Base-by-base conservation (phyloP, 805 yeast genomes). In the Allodekkera sacchari region DNA sequence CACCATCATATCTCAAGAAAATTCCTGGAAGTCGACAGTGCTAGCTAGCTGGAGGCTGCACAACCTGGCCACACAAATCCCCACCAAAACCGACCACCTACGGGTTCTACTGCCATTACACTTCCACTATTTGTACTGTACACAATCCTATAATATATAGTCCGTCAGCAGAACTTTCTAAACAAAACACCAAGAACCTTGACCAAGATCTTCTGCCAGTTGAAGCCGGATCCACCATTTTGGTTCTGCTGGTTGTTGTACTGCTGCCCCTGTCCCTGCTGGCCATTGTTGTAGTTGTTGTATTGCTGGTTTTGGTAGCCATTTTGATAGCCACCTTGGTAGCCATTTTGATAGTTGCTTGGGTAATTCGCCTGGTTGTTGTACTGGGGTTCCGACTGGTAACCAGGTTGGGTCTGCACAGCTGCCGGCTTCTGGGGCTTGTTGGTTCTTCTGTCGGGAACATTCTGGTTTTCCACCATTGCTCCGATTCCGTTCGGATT, bases 401-500 rank as follows among this genome's bases (percentile, higher is more conserved):
- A 32, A 17, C 24, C 18, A 6, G 6, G 33, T 19, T 17, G 22
- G 8, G 35, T 30, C 19, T 33, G 35, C 7, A 33, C 7, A 13
- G 17, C 23, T 4, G 30, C 18, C 22, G 29, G 35, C 11, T 27
- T 16, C 12, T 30, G 22, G 16, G 27, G 16, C n/a, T 5, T 29
- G 38, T 32, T 38, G 39, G 10, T 35, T 36, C 19, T 38, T 30
- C 35, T 42, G 33, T 43, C 47, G 3, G 48, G 51, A 31, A 42
- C 42, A 23, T 39, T 42, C 27, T 45, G 49, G 19, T 42, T 46
- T 23, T 44, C 54, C 22, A 32, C 42, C 59, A 53, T 52, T 4
- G 58, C 55, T 12, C 58, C 59, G 20, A 53, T 41, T 13, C 59
- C 59, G 28, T 50, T 44, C 4, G 54, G 46, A 36, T 45, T 43